Evolutionary conservation across 164 flowering plant species (phyloP), one percentile per base, ranked within the genome.

Genomic region (Macadamia integrifolia): DNA sequence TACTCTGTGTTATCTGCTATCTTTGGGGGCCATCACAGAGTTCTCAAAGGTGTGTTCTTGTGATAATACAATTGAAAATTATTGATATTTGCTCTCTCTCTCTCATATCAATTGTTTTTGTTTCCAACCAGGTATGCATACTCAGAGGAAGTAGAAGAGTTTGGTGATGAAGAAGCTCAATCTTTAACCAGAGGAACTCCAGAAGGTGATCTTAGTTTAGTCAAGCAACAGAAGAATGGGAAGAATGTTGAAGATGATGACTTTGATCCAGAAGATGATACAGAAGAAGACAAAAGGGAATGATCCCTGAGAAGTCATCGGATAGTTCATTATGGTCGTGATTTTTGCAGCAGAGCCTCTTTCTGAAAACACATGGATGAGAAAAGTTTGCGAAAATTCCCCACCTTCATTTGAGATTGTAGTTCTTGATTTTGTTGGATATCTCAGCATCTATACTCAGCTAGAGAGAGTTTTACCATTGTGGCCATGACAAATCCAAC

Each of bases 21-120:
- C 97, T 92, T 17, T 94, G 99, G 99, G 90, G 95, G 8, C 99
- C 99, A 59, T 94, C 99, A 62, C 95, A 90, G 66, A 94, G 80
- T 70, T 88, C 92, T 61, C 91, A 87, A 74, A 60, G 98, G 98
- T 93, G 69, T 0, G 72, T 65, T 23, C 11, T 55, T 3, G 40
- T 2, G 40, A 35, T 35, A 35, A 2, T 35, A 5, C 40, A 35
- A 35, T 35, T 35, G 40, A 35, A 35, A 35, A 35, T 35, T 35
- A 35, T 35, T 35, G 5, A 5, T 35, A 35, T 35, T 35, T 35
- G 40, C 0, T 35, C 40, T 35, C 40, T 35, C 40, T 35, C 5
- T 35, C 5, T 5, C 40, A 35, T 35, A 35, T 2, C 40, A 35
- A 35, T 35, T 35, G 40, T 35, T 35, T 35, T 35, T 35, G 5